phyloP scores from a whole-genome alignment of 306 rosid species.

The Prunus fruticosa region DNA sequence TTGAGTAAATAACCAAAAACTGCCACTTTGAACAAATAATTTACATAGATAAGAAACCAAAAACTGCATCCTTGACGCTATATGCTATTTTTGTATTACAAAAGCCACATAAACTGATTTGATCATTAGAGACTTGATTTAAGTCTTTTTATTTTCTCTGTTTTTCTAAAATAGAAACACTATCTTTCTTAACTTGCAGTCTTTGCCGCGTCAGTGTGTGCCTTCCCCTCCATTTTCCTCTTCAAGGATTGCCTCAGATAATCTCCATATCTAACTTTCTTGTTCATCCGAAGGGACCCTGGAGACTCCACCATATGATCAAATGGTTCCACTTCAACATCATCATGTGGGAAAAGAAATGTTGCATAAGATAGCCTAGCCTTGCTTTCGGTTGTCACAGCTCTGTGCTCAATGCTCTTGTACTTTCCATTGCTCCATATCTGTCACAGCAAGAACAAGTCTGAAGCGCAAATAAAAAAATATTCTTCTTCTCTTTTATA shows the following conservation, averaged over 20 bases:
- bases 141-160: too few species aligned
- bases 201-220: conserved; percentile 26
- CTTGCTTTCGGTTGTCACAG: conserved; percentile 29
- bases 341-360: conserved; percentile 33
- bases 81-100: too few species aligned
- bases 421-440: conserved; percentile 51
- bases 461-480: not conserved
- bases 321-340: conserved; percentile 38
- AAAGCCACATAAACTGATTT: too few species aligned
- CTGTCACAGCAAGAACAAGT: conserved; percentile 3
- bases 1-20: too few species aligned
- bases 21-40: too few species aligned
- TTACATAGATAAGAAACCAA: too few species aligned
- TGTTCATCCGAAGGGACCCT: conserved; percentile 29
- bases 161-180: not conserved
- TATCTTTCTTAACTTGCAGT: not conserved
- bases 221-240: conserved; percentile 41
- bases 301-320: conserved; percentile 25
- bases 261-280: conserved; percentile 41
- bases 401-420: conserved; percentile 46
- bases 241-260: conserved; percentile 34
- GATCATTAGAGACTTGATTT: too few species aligned
- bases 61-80: too few species aligned
- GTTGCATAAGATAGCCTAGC: conserved; percentile 26
- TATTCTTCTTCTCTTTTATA: too few species aligned